Conservation (phyloP, 2,329 filamentous ascomycete genomes). For the Fonsecaea monophora region DNA sequence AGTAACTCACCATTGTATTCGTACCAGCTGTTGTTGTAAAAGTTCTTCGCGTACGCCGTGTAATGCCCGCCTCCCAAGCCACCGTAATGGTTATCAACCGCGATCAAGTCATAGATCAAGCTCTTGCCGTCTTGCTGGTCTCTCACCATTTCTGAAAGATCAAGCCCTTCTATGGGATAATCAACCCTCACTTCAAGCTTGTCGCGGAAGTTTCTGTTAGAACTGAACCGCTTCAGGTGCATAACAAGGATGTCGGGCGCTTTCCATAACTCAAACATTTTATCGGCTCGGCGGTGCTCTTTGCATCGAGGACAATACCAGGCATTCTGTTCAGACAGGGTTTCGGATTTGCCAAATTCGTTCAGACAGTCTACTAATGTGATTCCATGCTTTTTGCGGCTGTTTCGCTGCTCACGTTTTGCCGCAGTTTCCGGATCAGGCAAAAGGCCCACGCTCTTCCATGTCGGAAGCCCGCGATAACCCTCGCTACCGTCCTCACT, state of each 20-base stretch:
- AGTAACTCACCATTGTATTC: slow-evolving; percentile 84
- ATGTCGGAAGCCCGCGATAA: slow-evolving; percentile 67
- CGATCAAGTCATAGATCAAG: slow-evolving; percentile 90
- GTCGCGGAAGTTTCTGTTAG: slow-evolving; percentile 78
- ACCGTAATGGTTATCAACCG: slow-evolving; percentile 94
- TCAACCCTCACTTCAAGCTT: slow-evolving; percentile 92
- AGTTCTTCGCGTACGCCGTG: slow-evolving; percentile 92
- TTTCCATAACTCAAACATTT: slow-evolving; percentile 98
- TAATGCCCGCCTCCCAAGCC: slow-evolving; percentile 95
- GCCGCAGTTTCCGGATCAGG: slow-evolving; percentile 69
- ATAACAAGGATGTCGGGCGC: slow-evolving; percentile 93
- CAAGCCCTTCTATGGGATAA: slow-evolving; percentile 86
- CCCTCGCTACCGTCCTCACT: slow-evolving; percentile 53
- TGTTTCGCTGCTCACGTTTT: slow-evolving; percentile 67
- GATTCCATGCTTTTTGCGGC: slow-evolving; percentile 76
- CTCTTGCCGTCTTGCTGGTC: slow-evolving; percentile 80
- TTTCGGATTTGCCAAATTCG: slow-evolving; percentile 92
- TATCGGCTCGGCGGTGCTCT: slow-evolving; percentile 87
- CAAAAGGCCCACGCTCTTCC: slow-evolving; percentile 58
- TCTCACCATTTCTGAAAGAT: slow-evolving; percentile 80
- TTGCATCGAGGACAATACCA: slow-evolving; percentile 99
- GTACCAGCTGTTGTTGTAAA: slow-evolving; percentile 88
- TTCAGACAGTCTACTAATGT: slow-evolving; percentile 88
- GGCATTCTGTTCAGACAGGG: slow-evolving; percentile 91
- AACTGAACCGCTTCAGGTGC: slow-evolving; percentile 94